Evolutionary conservation across 2,329 filamentous ascomycete genomes (phyloP).

Genomic region (Talaromyces verruculosus): DNA sequence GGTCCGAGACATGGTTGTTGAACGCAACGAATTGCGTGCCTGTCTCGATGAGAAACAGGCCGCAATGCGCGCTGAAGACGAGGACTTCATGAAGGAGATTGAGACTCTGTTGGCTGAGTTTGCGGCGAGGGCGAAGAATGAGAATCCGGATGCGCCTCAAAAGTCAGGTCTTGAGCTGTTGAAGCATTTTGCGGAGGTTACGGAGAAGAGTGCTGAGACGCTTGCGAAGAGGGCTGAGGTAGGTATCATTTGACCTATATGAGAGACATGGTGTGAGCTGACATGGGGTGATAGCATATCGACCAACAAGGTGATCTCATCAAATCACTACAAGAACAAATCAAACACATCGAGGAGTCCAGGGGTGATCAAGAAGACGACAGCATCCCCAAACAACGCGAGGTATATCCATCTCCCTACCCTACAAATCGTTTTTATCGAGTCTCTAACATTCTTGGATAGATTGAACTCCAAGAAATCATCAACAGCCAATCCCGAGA

Average conservation of each 20-base stretch:
- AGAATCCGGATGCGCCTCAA: conserved; percentile 34
- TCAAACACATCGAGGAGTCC: conserved; percentile 42
- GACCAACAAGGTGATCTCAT: conserved; percentile 46
- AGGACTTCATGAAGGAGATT: conserved; percentile 44
- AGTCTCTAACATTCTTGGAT: not conserved
- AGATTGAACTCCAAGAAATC: conserved; percentile 43
- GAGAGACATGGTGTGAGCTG: not conserved
- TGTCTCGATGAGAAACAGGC: conserved; percentile 42
- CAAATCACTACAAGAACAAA: conserved; percentile 43
- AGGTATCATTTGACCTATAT: conserved; percentile 23
- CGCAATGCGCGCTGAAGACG: conserved; percentile 42
- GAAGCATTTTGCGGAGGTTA: conserved; percentile 52
- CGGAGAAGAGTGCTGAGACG: conserved; percentile 55
- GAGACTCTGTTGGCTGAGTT: conserved; percentile 43
- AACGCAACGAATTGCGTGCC: conserved; percentile 42
- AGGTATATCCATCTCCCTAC: conserved; percentile 31
- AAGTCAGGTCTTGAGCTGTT: conserved; percentile 42
- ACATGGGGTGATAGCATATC: conserved; percentile 37
- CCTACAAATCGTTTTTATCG: not conserved
- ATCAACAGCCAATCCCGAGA: conserved; percentile 46
- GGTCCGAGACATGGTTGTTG: conserved; percentile 40
- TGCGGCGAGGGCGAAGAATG: conserved; percentile 36
- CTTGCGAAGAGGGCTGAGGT: conserved; percentile 47
- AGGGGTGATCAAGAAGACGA: conserved; percentile 28
- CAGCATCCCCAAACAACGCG: conserved; percentile 40